Percentiles rank a stretch among this genome's conserved stretches.
phyloP scores from a whole-genome alignment of 2,329 filamentous ascomycete species.

The Fusarium sp. region DNA sequence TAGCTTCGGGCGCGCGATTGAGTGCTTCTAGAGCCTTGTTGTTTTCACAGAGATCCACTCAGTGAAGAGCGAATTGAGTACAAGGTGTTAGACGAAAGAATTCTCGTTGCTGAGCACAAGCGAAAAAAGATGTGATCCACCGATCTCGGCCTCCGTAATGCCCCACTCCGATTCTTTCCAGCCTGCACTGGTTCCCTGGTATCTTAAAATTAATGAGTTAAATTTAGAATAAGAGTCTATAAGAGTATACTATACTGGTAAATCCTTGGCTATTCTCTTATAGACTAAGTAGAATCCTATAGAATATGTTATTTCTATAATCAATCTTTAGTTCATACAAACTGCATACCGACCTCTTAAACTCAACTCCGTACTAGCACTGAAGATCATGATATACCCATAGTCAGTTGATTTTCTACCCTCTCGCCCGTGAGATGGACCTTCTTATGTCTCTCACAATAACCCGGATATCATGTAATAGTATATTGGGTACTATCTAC shows the following conservation, averaged over 20 bases:
- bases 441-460: neutral
- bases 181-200: no score
- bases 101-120: slow-evolving; percentile 15
- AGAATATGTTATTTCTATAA: no score
- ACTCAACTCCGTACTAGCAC: no score
- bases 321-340: neutral
- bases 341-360: neutral
- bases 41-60: slow-evolving; percentile 19
- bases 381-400: neutral
- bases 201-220: no score
- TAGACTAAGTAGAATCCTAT: no score
- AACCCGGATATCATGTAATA: neutral
- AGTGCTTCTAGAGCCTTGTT: neutral
- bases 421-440: neutral
- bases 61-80: slow-evolving; percentile 10
- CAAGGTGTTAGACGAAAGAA: slow-evolving; percentile 20
- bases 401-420: no score
- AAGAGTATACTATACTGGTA: neutral
- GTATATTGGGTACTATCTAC: neutral
- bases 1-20: slow-evolving; percentile 3
- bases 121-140: slow-evolving; percentile 17
- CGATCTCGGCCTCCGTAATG: slow-evolving; percentile 20
- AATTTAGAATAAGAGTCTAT: neutral
- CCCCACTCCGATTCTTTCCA: no score
- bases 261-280: neutral